Conservation (phyloP, 2,329 filamentous ascomycete genomes). For the Verticillium albo-atrum region DNA sequence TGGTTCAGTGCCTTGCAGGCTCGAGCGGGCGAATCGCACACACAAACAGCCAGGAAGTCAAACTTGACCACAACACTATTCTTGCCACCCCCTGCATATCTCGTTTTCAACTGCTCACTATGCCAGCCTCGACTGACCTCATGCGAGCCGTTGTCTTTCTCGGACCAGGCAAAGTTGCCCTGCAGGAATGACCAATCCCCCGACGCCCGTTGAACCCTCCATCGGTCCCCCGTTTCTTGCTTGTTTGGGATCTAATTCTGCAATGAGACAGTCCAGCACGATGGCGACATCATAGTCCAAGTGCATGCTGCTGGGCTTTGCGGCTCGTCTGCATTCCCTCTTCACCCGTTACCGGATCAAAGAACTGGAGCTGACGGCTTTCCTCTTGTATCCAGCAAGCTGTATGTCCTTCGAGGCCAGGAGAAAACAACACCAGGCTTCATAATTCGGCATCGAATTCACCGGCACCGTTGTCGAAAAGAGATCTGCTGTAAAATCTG, state of each 20-base stretch:
- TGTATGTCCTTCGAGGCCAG: constrained; percentile 82
- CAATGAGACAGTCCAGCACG: constrained; percentile 53
- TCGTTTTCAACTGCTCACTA: too few relatives aligned
- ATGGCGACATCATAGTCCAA: constrained; percentile 76
- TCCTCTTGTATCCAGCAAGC: constrained; percentile 50
- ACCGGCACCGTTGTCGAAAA: constrained; percentile 68
- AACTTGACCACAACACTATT: too few relatives aligned
- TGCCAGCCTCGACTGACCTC: too few relatives aligned
- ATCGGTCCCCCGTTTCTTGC: not conserved
- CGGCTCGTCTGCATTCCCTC: constrained; percentile 61
- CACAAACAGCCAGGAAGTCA: too few relatives aligned
- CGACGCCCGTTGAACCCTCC: constrained; percentile 36
- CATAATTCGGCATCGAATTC: constrained; percentile 81
- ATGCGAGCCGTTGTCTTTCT: constrained; percentile 93
- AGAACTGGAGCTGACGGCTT: constrained; percentile 3
- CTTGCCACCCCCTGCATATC: too few relatives aligned
- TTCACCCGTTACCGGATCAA: constrained; percentile 1
- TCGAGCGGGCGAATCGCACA: too few relatives aligned
- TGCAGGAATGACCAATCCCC: constrained; percentile 78
- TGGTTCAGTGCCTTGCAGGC: too few relatives aligned
- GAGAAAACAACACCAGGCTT: constrained; percentile 62
- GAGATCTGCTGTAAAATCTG: constrained; percentile 62
- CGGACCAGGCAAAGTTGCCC: constrained; percentile 65
- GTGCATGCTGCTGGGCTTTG: constrained; percentile 81
- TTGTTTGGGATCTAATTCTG: not conserved